phyloP scores from a whole-genome alignment of 2,329 filamentous ascomycete genomes.

The Botrytis byssoidea region DNA sequence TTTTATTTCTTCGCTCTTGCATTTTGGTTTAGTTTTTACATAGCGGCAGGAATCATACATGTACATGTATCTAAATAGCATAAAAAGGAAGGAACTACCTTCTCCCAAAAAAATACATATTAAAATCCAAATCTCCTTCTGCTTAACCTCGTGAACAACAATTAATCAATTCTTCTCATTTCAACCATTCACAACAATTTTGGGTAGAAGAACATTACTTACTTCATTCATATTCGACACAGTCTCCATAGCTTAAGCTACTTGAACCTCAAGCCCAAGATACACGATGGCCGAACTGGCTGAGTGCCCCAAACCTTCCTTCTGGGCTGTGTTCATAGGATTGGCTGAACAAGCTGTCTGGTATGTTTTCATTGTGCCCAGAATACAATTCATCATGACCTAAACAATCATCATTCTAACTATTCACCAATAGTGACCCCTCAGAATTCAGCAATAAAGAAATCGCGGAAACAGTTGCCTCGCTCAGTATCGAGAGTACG shows the following conservation, averaged over 20 bases:
- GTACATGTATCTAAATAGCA: not conserved
- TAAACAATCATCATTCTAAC: not conserved
- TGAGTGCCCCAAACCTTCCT: not conserved
- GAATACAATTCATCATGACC: too few relatives aligned
- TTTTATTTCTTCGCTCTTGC: not conserved
- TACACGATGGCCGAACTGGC: not conserved
- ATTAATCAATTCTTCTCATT: not conserved
- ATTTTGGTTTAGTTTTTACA: not conserved
- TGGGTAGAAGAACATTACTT: not conserved
- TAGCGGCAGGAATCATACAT: not conserved
- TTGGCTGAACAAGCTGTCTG: not conserved
- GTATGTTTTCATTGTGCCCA: not conserved
- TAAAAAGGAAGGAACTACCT: not conserved
- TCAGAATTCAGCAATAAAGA: not conserved
- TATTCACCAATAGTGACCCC: not conserved
- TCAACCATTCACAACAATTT: not conserved
- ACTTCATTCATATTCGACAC: not conserved
- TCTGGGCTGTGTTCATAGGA: not conserved
- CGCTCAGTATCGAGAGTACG: not conserved
- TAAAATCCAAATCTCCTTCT: not conserved
- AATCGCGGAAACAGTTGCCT: not conserved
- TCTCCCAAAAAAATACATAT: too few relatives aligned
- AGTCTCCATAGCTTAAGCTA: not conserved
- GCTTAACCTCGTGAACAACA: not conserved
- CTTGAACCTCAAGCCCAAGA: not conserved